A percentile compares a stretch with the other conserved stretches of the same genome.
Evolutionary conservation across 2,329 filamentous ascomycete genomes (phyloP).

Genomic region (Cryphonectria parasitica): DNA sequence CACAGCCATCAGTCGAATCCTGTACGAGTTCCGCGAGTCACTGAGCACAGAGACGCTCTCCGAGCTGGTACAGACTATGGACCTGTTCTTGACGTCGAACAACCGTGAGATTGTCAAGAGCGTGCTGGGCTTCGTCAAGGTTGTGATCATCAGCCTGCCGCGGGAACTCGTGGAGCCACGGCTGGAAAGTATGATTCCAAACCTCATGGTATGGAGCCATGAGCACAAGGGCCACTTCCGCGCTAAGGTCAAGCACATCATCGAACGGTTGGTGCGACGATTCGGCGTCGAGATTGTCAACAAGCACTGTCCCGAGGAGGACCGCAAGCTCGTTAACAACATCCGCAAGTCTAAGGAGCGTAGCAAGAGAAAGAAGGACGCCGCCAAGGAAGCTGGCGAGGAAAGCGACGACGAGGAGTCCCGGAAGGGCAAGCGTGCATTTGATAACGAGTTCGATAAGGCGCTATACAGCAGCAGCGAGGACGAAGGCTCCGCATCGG

Average conservation of each 20-base stretch:
- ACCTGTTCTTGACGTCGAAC: slow-evolving; percentile 93
- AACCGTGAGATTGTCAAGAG: slow-evolving; percentile 96
- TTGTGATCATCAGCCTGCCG: slow-evolving; percentile 86
- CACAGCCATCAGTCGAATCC: slow-evolving; percentile 87
- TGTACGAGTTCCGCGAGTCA: slow-evolving; percentile 83
- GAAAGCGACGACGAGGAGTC: slow-evolving; percentile 62
- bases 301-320: slow-evolving; percentile 78
- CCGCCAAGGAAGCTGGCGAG: slow-evolving; percentile 59
- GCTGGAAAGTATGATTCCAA: slow-evolving; percentile 78
- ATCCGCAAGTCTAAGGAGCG: slow-evolving; percentile 95
- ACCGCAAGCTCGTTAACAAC: slow-evolving; percentile 88
- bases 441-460: slow-evolving; percentile 93
- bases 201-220: slow-evolving; percentile 93
- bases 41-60: slow-evolving; percentile 72
- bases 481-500: slow-evolving; percentile 65
- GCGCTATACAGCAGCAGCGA: slow-evolving; percentile 81
- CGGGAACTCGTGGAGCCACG: slow-evolving; percentile 77
- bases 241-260: slow-evolving; percentile 95
- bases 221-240: slow-evolving; percentile 98
- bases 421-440: slow-evolving; percentile 57
- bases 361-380: slow-evolving; percentile 85
- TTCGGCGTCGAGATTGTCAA: slow-evolving; percentile 85
- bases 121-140: slow-evolving; percentile 94
- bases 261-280: slow-evolving; percentile 90
- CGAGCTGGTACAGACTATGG: slow-evolving; percentile 92